Evolutionary conservation across 2,329 filamentous ascomycete genomes (phyloP), one percentile per base, ranked within the genome.

Genomic region (Orbilia quercus): DNA sequence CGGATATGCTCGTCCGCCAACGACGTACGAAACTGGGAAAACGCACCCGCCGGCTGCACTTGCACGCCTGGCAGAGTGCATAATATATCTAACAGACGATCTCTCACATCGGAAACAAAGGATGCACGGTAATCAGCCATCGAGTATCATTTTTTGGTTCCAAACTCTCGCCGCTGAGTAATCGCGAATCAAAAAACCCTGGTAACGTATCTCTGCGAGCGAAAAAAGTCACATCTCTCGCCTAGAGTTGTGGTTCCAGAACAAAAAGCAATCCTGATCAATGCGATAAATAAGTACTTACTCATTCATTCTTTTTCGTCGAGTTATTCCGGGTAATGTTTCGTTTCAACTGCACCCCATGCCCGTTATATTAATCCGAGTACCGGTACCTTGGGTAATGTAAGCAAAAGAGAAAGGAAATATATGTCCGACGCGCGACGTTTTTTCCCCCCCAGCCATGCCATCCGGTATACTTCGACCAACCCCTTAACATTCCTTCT

Each of bases 261-360:
- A n/a, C n/a, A n/a, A n/a, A n/a, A n/a, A n/a, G n/a, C n/a, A n/a
- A n/a, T n/a, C n/a, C n/a, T n/a, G n/a, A 47, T 31, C 28, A 31
- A 31, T 31, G 28, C 28, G 28, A 31, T 31, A 31, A 31, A 31
- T 18, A 20, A 20, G 18, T 18, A 5, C 20, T 47, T 20, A 2
- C 18, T 47, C 6, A 16, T 47, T 47, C 22, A 11, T 47, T 47
- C 2, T 23, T 47, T 23, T 16, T 47, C 16, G 5, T 23, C 22
- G 3, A 20, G n/a, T 47, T 47, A 28, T 51, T 34, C 22, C 47
- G 47, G 47, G 47, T 34, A 51, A 51, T 51, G 59, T 63, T 63
- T 63, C 59, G 60, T 65, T 65, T 65, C 60, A 65, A 66, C 62
- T 66, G 62, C 62, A 67, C 63, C 63, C 63, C 63, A 45, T 25